phyloP scores from a whole-genome alignment of 1,284 basidiomycete species.

The Cryptococcus sp. region DNA sequence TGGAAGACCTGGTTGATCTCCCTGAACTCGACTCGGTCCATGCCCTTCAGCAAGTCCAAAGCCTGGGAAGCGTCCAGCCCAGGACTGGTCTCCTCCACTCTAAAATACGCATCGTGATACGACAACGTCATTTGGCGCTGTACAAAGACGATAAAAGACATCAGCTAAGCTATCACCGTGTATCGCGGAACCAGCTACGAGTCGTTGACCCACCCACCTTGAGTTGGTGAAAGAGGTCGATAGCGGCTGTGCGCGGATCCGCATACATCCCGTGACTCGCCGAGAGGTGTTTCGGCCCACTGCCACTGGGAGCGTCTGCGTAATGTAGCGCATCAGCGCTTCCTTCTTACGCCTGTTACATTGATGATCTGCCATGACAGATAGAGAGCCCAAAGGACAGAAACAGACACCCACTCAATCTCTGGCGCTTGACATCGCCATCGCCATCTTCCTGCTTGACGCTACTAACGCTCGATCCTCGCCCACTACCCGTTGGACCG shows the following conservation, averaged over 20 bases:
- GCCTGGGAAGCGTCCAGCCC: conserved; percentile 34
- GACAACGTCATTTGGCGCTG: conserved; percentile 35
- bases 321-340: background rate
- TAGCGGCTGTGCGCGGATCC: conserved; percentile 38
- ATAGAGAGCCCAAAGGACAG: background rate
- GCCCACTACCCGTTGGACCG: conserved; percentile 5
- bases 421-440: conserved; percentile 11
- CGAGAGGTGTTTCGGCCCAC: conserved; percentile 2
- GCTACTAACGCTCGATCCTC: conserved; percentile 5
- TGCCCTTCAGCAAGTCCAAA: conserved; percentile 41
- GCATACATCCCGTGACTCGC: conserved; percentile 24
- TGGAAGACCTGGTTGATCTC: conserved; percentile 46
- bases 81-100: conserved; percentile 36
- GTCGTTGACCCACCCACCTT: conserved; percentile 28
- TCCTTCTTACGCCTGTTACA: background rate
- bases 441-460: conserved; percentile 16
- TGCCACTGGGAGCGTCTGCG: background rate
- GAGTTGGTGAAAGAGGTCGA: conserved; percentile 34
- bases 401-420: conserved; percentile 10
- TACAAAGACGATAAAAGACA: background rate
- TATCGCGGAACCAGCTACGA: background rate
- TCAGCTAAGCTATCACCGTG: background rate
- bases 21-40: conserved; percentile 46
- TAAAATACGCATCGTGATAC: conserved; percentile 39
- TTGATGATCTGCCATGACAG: background rate